These are phyloP conservation scores for Pyrenula aspistea DNA, from an alignment of 495 filamentous ascomycete genomes.

Conservation along the genomic window DNA sequence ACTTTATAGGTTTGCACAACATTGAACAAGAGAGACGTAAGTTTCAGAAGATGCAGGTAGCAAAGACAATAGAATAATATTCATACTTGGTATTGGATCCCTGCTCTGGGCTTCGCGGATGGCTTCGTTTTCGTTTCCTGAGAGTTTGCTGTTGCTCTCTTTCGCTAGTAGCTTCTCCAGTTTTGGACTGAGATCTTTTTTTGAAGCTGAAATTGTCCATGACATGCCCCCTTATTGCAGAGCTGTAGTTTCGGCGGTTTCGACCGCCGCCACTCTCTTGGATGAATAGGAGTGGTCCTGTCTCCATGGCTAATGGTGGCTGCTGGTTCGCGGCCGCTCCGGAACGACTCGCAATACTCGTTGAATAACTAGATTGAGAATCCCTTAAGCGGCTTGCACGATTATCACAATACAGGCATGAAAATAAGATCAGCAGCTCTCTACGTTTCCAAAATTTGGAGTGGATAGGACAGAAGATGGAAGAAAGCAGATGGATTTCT, in stretches of 20 bases:
- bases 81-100: background rate
- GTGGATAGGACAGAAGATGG: no score
- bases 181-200: background rate
- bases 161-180: background rate
- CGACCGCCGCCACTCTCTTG: background rate
- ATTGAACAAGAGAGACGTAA: background rate
- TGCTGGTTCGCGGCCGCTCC: no score
- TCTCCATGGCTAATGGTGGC: background rate
- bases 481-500: no score
- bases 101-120: background rate
- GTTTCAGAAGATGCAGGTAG: background rate
- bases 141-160: background rate
- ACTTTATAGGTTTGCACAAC: background rate
- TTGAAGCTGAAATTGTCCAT: background rate
- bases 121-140: background rate
- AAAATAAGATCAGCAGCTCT: no score
- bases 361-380: no score
- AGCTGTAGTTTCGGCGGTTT: background rate
- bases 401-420: no score
- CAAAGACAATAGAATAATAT: background rate
- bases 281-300: background rate
- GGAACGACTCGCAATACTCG: no score
- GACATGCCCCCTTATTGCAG: background rate
- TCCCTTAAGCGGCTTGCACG: no score
- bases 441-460: no score